Conservation (phyloP, 345 rosid species). For the Hypericum perforatum region DNA sequence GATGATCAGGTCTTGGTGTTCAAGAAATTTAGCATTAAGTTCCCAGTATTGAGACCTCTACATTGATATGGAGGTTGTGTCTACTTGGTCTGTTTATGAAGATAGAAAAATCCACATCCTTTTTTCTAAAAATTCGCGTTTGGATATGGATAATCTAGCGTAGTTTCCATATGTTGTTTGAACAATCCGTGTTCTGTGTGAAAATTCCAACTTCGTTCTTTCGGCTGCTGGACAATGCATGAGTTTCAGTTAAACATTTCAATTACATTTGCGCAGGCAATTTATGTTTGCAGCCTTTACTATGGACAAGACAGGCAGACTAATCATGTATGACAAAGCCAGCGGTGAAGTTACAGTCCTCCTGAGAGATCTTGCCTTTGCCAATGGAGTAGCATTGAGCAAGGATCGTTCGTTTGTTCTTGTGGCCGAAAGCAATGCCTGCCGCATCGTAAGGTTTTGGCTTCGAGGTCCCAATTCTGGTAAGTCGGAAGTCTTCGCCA, state of each 20-base stretch:
- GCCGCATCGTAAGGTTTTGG: constrained; percentile 12
- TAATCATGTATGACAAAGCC: constrained; percentile 17
- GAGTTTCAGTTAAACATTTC: too few relatives aligned
- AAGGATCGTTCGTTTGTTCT: constrained; percentile 11
- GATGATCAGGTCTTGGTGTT: too few relatives aligned
- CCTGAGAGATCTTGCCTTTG: constrained; percentile 12
- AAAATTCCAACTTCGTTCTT: too few relatives aligned
- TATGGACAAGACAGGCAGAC: constrained; percentile 16
- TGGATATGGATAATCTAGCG: too few relatives aligned
- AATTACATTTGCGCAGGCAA: constrained; percentile 8
- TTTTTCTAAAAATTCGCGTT: too few relatives aligned
- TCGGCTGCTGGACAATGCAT: too few relatives aligned
- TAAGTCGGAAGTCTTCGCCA: constrained; percentile 13
- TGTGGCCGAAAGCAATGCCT: constrained; percentile 9
- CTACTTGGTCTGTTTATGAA: too few relatives aligned
- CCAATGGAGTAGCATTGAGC: constrained; percentile 23
- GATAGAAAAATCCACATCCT: too few relatives aligned
- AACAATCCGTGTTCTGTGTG: not conserved
- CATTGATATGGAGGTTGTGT: too few relatives aligned
- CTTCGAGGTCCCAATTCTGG: constrained; percentile 10
- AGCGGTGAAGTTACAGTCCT: constrained; percentile 10
- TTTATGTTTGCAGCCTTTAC: constrained; percentile 7
- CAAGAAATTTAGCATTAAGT: too few relatives aligned
- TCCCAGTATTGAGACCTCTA: too few relatives aligned
- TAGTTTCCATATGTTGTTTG: not conserved